Evolutionary conservation across 495 filamentous ascomycete species (phyloP), one percentile per base, ranked within the genome.

Genomic region (Neurospora intermedia): DNA sequence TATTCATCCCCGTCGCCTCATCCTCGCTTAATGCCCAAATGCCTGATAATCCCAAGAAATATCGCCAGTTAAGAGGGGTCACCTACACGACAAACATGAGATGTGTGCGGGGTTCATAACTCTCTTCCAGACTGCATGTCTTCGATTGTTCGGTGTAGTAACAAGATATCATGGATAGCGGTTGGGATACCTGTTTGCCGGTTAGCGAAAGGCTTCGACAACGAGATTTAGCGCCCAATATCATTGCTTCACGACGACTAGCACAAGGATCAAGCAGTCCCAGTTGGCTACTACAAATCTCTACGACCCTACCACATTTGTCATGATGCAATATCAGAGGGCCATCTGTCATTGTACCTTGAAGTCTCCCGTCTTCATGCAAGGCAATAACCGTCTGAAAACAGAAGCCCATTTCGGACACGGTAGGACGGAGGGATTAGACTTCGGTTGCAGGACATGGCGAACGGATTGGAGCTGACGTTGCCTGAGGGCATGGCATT

Each of bases 1-100:
- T 2, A 27, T 35, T 35, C 18, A 62, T 35, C 54, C 54, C 54
- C 54, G 27, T 4, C 54, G 27, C 27, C 27, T 62, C 54, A 45
- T 73, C 42, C 72, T 45, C 69, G 41, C 70, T n/a, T 69, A 48
- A 73, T 69, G 0, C 20, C 20, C 62, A 69, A 69, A 38, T 48
- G 31, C 71, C 46, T 59, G 43, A 70, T 35, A 16, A 13, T 10
- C 59, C 38, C 42, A 40, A 70, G 62, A 23, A 23, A 38, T 54
- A 20, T 3, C 13, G 2, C 54, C 54, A 35, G 27, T 4, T 62
- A 3, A 35, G 11, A 1, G 35, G 1, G 27, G 15, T 23, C 54
- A 62, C 27, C 3, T 62, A 13, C 6, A 62, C 13, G 27, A 15
- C 23, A 62, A 54, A 9, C 46, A 62, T 31, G 54, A 1, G 54